These are phyloP conservation scores for Trifolium repens DNA, from an alignment of 306 rosid genomes.

Conservation along the genomic window DNA sequence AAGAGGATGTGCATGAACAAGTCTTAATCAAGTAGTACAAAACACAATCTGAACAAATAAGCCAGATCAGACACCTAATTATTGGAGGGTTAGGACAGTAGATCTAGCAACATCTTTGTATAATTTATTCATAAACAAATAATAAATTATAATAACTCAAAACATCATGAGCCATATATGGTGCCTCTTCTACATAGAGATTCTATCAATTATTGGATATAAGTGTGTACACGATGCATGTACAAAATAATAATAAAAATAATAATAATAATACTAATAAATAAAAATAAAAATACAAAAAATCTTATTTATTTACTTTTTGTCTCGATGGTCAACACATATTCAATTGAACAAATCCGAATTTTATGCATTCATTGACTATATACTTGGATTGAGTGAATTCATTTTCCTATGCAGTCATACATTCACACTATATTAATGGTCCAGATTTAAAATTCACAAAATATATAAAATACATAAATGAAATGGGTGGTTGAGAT, in stretches of 20 bases:
- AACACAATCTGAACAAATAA: slow-evolving; percentile 31
- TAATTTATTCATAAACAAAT: neutral
- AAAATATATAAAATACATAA: too few species aligned
- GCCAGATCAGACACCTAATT: slow-evolving; percentile 36
- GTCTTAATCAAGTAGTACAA: slow-evolving; percentile 19
- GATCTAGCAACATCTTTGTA: slow-evolving; percentile 41
- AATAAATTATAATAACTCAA: slow-evolving; percentile 7
- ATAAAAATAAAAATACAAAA: too few species aligned
- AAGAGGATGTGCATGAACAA: slow-evolving; percentile 38
- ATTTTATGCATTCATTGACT: too few species aligned
- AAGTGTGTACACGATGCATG: slow-evolving; percentile 23
- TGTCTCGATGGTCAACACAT: too few species aligned
- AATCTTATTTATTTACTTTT: too few species aligned
- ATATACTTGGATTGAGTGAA: too few species aligned
- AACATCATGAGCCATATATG: slow-evolving; percentile 21
- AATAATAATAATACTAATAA: too few species aligned
- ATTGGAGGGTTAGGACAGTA: slow-evolving; percentile 46
- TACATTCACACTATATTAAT: too few species aligned
- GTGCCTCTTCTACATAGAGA: slow-evolving; percentile 42
- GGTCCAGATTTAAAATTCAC: too few species aligned
- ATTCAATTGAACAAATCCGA: too few species aligned
- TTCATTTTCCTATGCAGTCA: too few species aligned
- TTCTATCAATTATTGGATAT: slow-evolving; percentile 44
- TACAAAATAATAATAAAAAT: neutral
- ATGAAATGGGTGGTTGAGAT: too few species aligned